Evolutionary conservation across 2,329 filamentous ascomycete species (phyloP), one percentile per base, ranked within the genome.

Genomic region (Ceratocystiopsis minuta): DNA sequence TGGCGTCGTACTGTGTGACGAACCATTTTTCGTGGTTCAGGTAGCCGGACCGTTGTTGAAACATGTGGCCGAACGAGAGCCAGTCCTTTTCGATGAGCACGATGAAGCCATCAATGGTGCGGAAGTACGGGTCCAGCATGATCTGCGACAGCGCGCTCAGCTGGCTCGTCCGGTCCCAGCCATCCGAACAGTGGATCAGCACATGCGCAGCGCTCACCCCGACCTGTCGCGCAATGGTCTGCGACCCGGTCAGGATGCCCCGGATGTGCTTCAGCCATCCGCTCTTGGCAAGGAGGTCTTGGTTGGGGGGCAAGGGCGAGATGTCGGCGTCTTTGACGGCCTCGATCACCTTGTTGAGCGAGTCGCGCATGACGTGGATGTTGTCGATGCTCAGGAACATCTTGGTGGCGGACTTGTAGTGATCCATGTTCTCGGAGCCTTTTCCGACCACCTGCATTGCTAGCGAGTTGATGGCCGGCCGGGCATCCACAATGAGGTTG

Each of bases 11-110:
- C 56, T 95, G 84, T 20, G 84, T 73, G 16, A 75, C 68, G 55
- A 98, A 98, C 86, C 87, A 96, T 54, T 92, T 93, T 50, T 96
- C 88, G 49, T 83, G 83, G 53, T 78, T 85, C 43, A 96, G 62
- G 51, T 82, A 81, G 3, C 90, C 90, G 14, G 83, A 83, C n/a
- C 90, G 78, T 52, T 94, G 76, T 42, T 86, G 77, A 60, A 98
- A 98, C 79, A 94, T 95, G 60, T 98, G 88, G 2, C 90, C 90
- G 61, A 95, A 98, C 0, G 88, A 90, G 13, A 98, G 63, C 84
- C 90, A 98, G 55, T 98, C 90, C 57, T 98, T 98, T 59, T 98
- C 90, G 3, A 98, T 72, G 7, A 98, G 65, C 3, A 93, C 78
- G 51, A 96, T 87, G 58, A 96, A 98, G 1, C 90, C 90, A 51